These are phyloP conservation scores for Quercus bicolor DNA, from an alignment of 306 rosid species.

Conservation along the genomic window DNA sequence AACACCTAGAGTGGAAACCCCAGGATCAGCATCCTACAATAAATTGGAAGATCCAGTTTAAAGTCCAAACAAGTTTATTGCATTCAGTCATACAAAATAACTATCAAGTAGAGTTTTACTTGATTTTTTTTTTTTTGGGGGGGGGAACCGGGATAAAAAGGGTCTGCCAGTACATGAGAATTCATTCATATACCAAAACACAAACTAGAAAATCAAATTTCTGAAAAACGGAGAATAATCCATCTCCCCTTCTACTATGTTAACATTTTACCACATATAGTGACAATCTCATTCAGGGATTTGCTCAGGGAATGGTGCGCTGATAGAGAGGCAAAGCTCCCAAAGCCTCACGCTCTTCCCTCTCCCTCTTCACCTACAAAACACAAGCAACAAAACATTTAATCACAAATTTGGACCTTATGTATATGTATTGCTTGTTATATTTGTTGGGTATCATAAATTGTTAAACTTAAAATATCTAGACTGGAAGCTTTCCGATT, in stretches of 20 bases:
- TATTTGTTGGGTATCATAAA: not conserved
- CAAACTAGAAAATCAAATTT: constrained; percentile 13
- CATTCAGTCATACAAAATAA: not conserved
- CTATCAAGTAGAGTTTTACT: not conserved
- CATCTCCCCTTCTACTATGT: constrained; percentile 29
- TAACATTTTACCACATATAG: constrained; percentile 32
- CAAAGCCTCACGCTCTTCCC: constrained; percentile 80
- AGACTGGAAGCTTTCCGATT: not conserved
- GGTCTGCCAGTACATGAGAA: not conserved
- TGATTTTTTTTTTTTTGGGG: constrained; percentile 19
- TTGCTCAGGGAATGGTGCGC: constrained; percentile 76
- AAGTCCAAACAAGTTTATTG: not conserved
- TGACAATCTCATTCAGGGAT: constrained; percentile 29
- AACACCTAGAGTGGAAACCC: too few species aligned
- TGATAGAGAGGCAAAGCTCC: constrained; percentile 93
- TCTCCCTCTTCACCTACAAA: constrained; percentile 89
- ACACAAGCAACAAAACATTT: constrained; percentile 15
- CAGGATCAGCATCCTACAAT: too few species aligned
- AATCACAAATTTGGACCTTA: not conserved
- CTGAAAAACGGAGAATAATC: constrained; percentile 17
- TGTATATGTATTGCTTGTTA: not conserved
- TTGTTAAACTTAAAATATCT: not conserved
- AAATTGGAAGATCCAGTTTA: not conserved
- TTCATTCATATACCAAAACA: not conserved
- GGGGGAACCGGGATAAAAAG: not conserved